These are phyloP conservation scores for Cicer chorassanicum DNA, from an alignment of 306 rosid genomes.

Conservation along the genomic window DNA sequence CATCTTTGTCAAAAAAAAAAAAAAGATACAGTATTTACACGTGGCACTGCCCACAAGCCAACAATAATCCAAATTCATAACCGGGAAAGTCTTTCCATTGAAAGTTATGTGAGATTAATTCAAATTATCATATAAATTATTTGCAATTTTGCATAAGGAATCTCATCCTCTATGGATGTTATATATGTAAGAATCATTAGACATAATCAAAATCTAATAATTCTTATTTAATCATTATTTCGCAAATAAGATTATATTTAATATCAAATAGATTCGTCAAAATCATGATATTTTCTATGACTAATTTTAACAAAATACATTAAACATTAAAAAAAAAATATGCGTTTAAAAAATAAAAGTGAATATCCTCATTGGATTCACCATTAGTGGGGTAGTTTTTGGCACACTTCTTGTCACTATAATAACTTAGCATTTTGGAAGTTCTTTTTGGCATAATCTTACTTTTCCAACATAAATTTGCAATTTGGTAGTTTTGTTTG, in stretches of 20 bases:
- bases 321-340: too few relatives aligned
- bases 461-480: conserved; percentile 32
- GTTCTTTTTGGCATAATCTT: conserved; percentile 32
- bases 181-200: too few relatives aligned
- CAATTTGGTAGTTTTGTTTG: conserved; percentile 20
- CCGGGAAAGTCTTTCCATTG: conserved; percentile 13
- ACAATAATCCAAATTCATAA: conserved; percentile 33
- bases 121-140: not conserved
- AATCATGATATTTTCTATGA: too few relatives aligned
- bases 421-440: conserved; percentile 15
- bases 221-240: too few relatives aligned
- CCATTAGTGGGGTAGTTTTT: not conserved
- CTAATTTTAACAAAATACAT: too few relatives aligned
- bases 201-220: too few relatives aligned
- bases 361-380: not conserved
- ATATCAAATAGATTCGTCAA: too few relatives aligned
- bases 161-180: not conserved
- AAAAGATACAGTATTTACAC: conserved; percentile 25
- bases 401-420: conserved; percentile 14
- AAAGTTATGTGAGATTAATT: conserved; percentile 22
- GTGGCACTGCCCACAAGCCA: conserved; percentile 19
- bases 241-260: too few relatives aligned
- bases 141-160: not conserved
- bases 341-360: too few relatives aligned
- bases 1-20: not conserved